Conservation (phyloP, 441 rosid genomes). For the Brassica hybrid region DNA sequence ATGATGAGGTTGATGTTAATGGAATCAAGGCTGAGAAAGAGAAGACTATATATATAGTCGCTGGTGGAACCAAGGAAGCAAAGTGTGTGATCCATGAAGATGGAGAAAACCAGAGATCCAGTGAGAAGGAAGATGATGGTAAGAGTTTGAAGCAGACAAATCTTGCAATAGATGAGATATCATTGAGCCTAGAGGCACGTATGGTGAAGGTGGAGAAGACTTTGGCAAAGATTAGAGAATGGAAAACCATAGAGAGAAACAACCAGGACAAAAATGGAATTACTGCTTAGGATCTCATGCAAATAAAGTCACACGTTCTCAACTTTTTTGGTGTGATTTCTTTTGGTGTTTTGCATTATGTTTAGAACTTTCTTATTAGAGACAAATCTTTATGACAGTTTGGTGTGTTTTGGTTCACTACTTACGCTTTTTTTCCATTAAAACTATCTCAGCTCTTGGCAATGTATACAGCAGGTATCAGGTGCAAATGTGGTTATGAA, state of each 20-base stretch:
- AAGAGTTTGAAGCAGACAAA: slow-evolving; percentile 10
- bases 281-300: not conserved
- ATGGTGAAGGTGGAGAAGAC: not conserved
- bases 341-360: not conserved
- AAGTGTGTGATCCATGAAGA: not conserved
- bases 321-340: slow-evolving; percentile 15
- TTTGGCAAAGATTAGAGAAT: not conserved
- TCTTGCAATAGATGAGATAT: slow-evolving; percentile 7
- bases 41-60: not conserved
- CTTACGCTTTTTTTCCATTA: no score
- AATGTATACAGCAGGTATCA: not conserved
- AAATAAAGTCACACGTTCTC: not conserved
- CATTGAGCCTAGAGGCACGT: slow-evolving; percentile 13
- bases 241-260: not conserved
- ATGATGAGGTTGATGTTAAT: not conserved
- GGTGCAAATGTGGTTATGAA: no score
- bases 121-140: slow-evolving; percentile 2
- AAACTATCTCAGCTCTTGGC: not conserved
- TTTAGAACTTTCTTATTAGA: not conserved
- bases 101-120: slow-evolving; percentile 15
- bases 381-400: not conserved
- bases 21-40: not conserved
- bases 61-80: not conserved
- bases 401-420: not conserved
- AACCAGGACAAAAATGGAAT: not conserved